These are phyloP conservation scores for Dryas octopetala DNA, from an alignment of 306 rosid genomes.

Conservation along the genomic window DNA sequence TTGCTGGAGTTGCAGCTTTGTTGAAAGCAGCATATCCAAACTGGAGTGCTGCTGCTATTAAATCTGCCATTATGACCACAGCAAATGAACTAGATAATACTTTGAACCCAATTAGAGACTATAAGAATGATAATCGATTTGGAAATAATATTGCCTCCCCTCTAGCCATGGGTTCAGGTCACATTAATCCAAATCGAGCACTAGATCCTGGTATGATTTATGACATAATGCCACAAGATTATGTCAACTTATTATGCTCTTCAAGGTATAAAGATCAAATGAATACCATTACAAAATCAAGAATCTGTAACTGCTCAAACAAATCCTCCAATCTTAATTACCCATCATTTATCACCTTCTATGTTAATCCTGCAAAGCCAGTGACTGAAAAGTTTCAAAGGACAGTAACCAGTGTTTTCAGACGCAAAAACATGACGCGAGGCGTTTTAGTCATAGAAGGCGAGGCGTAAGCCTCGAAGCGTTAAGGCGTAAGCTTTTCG, in stretches of 20 bases:
- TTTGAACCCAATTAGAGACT: not conserved
- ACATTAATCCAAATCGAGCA: not conserved
- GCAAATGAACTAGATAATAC: not conserved
- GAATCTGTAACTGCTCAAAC: not conserved
- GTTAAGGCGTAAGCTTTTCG: no score
- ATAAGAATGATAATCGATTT: not conserved
- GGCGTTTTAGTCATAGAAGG: no score
- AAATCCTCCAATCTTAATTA: no score
- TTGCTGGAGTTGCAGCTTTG: not conserved
- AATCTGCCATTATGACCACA: not conserved
- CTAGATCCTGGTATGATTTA: constrained; percentile 10
- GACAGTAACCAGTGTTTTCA: no score
- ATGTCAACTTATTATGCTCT: not conserved
- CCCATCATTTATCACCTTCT: no score
- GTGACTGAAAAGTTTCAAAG: not conserved
- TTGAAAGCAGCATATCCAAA: not conserved
- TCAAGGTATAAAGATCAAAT: not conserved
- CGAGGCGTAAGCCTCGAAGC: no score
- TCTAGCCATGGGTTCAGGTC: not conserved
- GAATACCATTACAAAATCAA: not conserved
- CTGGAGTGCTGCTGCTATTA: constrained; percentile 1
- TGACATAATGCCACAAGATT: not conserved
- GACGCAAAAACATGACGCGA: no score
- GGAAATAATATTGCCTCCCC: not conserved
- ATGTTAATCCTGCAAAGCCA: no score